phyloP scores from a whole-genome alignment of 1,284 basidiomycete species.

The Fomitopsis palustris region DNA sequence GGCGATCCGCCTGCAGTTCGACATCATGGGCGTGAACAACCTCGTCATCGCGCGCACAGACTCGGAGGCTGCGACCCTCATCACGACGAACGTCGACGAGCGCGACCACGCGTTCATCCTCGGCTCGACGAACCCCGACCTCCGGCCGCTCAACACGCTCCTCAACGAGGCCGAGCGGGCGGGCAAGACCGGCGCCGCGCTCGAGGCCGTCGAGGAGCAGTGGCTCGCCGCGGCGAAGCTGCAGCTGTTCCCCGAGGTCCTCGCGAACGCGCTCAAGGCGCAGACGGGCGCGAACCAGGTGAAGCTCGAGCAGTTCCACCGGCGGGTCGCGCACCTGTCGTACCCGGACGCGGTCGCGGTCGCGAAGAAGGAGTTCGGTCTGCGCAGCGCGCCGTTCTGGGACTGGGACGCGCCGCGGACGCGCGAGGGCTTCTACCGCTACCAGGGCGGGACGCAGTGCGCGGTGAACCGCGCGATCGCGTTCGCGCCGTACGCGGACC shows the following conservation, averaged over 20 bases:
- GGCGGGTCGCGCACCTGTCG: conserved; percentile 63
- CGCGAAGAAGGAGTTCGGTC: conserved; percentile 78
- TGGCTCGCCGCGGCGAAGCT: conserved; percentile 82
- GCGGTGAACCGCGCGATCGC: conserved; percentile 91
- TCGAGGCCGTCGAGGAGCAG: conserved; percentile 87
- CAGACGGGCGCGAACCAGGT: conserved; percentile 52
- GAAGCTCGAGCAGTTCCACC: conserved; percentile 55
- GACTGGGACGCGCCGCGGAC: conserved; percentile 95
- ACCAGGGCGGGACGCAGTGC: conserved; percentile 95
- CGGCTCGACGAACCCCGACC: conserved; percentile 77
- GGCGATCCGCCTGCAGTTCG: conserved; percentile 75
- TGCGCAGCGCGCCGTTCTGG: conserved; percentile 77
- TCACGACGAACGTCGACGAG: conserved; percentile 95
- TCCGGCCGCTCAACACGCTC: conserved; percentile 68
- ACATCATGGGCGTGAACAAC: conserved; percentile 79
- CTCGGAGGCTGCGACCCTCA: conserved; percentile 91
- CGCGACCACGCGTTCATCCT: conserved; percentile 97
- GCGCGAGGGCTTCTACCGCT: conserved; percentile 94
- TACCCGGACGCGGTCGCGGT: conserved; percentile 70
- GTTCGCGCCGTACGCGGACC: conserved; percentile 91
- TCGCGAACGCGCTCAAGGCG: conserved; percentile 70
- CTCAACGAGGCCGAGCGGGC: conserved; percentile 83
- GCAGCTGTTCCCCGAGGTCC: conserved; percentile 73
- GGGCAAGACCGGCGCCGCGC: conserved; percentile 76
- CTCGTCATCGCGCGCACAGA: conserved; percentile 76